Percentiles rank a stretch among this genome's conserved stretches.
Evolutionary conservation across 2,329 filamentous ascomycete genomes (phyloP).

Genomic region (Aspergillus carbonarius): DNA sequence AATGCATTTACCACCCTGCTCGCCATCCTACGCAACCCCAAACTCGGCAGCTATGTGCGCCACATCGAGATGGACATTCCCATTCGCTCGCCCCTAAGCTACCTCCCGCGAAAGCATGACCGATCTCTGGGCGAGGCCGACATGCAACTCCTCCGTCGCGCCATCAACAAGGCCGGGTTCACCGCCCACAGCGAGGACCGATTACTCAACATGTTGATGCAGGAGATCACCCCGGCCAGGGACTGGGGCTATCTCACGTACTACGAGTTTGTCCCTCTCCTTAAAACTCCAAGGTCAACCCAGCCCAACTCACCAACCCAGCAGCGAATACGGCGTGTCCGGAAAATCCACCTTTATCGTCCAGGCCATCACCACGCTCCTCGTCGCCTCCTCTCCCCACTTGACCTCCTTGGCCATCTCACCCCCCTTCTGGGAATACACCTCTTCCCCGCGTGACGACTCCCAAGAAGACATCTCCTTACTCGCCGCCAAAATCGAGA

Average conservation of each 20-base stretch:
- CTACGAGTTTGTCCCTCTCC: background rate
- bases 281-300: fast-evolving
- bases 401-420: background rate
- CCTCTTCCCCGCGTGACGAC: background rate
- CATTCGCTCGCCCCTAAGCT: background rate
- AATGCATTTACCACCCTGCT: background rate
- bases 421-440: background rate
- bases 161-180: background rate
- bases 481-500: background rate
- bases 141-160: background rate
- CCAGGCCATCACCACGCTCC: background rate
- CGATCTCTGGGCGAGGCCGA: background rate
- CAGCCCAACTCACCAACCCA: background rate
- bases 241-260: background rate
- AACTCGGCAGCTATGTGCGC: background rate
- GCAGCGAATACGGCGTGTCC: background rate
- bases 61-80: background rate
- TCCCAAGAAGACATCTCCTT: background rate
- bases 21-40: background rate
- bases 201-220: background rate
- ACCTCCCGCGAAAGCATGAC: background rate
- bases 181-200: background rate
- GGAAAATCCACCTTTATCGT: background rate
- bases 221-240: background rate
- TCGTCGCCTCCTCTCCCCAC: background rate